These are phyloP conservation scores for Athelia psychrophila DNA, from an alignment of 1,284 basidiomycete genomes.

Conservation along the genomic window DNA sequence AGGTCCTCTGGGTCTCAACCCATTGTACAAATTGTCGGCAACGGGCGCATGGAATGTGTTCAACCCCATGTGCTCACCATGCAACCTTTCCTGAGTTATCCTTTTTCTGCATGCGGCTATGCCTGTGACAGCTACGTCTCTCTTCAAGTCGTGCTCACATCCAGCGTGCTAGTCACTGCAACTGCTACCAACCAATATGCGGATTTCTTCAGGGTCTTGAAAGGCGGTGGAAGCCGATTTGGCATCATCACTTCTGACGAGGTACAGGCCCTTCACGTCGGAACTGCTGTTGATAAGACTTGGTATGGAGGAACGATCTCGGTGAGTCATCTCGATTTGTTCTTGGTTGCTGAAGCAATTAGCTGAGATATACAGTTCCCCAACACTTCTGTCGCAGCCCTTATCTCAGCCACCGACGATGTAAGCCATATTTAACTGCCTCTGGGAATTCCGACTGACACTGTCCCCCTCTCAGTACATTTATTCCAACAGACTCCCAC, in stretches of 20 bases:
- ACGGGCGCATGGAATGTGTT: conserved; percentile 26
- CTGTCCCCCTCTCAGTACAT: too few relatives aligned
- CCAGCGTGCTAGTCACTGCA: conserved; percentile 33
- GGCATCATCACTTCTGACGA: conserved; percentile 39
- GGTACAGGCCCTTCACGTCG: conserved; percentile 32
- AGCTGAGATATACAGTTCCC: too few relatives aligned
- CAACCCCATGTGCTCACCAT: conserved; percentile 22
- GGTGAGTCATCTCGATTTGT: too few relatives aligned
- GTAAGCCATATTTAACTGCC: too few relatives aligned
- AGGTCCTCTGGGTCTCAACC: background rate
- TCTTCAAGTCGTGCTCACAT: conserved; percentile 36
- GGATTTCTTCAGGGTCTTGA: conserved; percentile 38
- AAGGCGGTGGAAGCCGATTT: conserved; percentile 38
- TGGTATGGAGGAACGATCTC: conserved; percentile 35
- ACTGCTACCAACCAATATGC: conserved; percentile 32
- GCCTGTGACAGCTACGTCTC: conserved; percentile 31
- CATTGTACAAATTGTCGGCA: conserved; percentile 7
- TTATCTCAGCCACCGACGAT: too few relatives aligned
- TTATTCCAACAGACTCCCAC: too few relatives aligned
- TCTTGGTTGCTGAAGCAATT: too few relatives aligned
- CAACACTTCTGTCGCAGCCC: too few relatives aligned
- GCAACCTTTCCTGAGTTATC: too few relatives aligned
- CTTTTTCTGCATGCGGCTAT: conserved; percentile 33
- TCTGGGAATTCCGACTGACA: too few relatives aligned
- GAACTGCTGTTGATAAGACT: conserved; percentile 28